Conservation (phyloP, 2,329 filamentous ascomycete genomes). For the Pseudogymnoascus sp. region DNA sequence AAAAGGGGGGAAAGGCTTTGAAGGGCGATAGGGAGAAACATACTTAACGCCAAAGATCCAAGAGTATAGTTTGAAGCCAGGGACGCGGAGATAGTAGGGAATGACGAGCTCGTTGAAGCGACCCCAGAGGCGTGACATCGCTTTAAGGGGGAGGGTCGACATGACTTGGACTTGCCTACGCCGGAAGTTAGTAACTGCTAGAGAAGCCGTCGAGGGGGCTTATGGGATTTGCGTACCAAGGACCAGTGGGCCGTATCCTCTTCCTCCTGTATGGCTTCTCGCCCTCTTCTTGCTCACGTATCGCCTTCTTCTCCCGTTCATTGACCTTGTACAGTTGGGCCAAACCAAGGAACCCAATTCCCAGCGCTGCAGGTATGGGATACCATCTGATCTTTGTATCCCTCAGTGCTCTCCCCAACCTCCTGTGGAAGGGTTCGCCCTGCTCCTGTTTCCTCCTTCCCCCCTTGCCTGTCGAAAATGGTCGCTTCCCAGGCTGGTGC, state of each 20-base stretch:
- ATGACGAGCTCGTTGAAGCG: slow-evolving; percentile 65
- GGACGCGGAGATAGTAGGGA: slow-evolving; percentile 60
- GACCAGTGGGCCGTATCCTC: slow-evolving; percentile 55
- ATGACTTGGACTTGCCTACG: slow-evolving; percentile 61
- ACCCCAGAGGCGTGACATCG: slow-evolving; percentile 63
- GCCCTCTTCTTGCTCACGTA: slow-evolving; percentile 30
- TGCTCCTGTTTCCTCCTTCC: slow-evolving; percentile 14
- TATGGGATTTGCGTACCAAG: slow-evolving; percentile 41
- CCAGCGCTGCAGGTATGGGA: slow-evolving; percentile 60
- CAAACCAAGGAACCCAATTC: slow-evolving; percentile 57
- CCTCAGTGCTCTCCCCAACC: slow-evolving; percentile 48
- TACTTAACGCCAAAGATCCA: slow-evolving; percentile 65
- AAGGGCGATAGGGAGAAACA: slow-evolving; percentile 11
- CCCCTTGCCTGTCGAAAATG: slow-evolving; percentile 19
- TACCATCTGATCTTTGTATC: slow-evolving; percentile 64
- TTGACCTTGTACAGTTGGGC: slow-evolving; percentile 56
- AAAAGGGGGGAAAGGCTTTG: not conserved
- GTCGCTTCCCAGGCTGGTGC: slow-evolving; percentile 10
- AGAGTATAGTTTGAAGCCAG: slow-evolving; percentile 66
- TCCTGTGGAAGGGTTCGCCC: slow-evolving; percentile 36
- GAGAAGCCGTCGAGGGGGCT: not conserved
- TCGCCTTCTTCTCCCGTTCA: slow-evolving; percentile 36
- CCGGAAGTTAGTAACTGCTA: not conserved
- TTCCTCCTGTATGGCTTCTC: slow-evolving; percentile 34
- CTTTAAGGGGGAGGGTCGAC: slow-evolving; percentile 65